Evolutionary conservation across 441 rosid species (phyloP), one percentile per base, ranked within the genome.

Genomic region (Isatis lusitanica): DNA sequence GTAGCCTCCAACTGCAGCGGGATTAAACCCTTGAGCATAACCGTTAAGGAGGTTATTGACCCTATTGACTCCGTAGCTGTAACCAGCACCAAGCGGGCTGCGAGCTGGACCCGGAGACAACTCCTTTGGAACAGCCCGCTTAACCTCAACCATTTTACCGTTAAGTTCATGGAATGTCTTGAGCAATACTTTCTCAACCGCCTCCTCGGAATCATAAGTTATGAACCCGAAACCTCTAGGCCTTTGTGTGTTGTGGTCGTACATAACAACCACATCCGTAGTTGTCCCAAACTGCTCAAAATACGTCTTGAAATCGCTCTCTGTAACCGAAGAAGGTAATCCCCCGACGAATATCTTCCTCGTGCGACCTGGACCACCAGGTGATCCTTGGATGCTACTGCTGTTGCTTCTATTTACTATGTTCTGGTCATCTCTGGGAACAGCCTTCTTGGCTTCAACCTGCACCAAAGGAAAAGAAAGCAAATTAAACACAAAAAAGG

Each of bases 211-310:
- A 78, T 94, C 98, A 60, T 85, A 94, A 60, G 98, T 94, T 68
- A 94, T 91, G 77, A 94, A 94, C n/a, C 98, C 98, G n/a, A 94
- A 94, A 33, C 98, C 98, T 72, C 98, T 88, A 53, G 98, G 98
- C 86, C 98, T 88, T 63, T 94, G 96, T 3, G 98, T 94, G 85
- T 90, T 91, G 85, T 91, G 98, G 79, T 94, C 98, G 66, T 90
- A 88, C 98, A 93, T 93, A 42, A 94, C 98, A 48, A 94, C 98
- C 44, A 88, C 97, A 77, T 94, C 98, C 17, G 88, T 90, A 70
- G 93, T 87, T 33, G 85, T 83, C 65, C 98, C 98, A 75, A 86
- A 94, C 81, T 92, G 97, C 74, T 94, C 97, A 63, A 94, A 94
- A 80, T 90, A 94, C 43, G 83, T 85, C 86, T 83, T 90, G 71